Conservation (phyloP, 352 stramenopile species). For the Pythium brassicae region DNA sequence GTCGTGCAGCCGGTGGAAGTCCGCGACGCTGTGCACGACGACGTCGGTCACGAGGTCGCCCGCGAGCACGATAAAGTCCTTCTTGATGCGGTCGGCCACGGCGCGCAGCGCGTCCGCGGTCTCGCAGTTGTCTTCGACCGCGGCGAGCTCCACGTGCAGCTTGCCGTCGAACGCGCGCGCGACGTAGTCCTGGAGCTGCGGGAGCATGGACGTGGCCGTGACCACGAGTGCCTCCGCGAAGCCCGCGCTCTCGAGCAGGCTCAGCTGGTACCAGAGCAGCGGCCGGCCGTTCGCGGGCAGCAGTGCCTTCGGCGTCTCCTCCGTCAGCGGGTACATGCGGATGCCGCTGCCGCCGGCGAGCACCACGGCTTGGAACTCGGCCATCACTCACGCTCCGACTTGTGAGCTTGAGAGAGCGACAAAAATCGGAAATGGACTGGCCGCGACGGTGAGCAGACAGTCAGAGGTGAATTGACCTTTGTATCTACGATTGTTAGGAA, state of each 20-base stretch:
- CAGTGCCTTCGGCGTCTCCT: conserved; percentile 73
- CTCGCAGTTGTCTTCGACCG: conserved; percentile 69
- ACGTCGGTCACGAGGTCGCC: conserved; percentile 78
- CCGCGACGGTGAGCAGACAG: too few relatives aligned
- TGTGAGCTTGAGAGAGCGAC: too few relatives aligned
- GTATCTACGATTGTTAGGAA: too few relatives aligned
- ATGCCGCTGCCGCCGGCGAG: conserved; percentile 74
- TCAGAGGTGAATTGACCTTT: too few relatives aligned
- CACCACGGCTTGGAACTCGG: conserved; percentile 84
- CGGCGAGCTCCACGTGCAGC: conserved; percentile 69
- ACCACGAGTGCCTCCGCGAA: conserved; percentile 78
- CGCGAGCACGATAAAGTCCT: conserved; percentile 78
- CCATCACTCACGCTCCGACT: conserved; percentile 39
- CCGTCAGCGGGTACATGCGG: conserved; percentile 72
- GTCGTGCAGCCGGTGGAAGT: conserved; percentile 82
- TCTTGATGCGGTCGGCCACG: conserved; percentile 73
- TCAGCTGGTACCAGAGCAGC: conserved; percentile 80
- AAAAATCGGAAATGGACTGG: too few relatives aligned
- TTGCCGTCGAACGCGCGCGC: conserved; percentile 77
- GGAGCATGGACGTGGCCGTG: conserved; percentile 50
- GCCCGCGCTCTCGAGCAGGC: conserved; percentile 71
- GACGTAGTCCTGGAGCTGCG: conserved; percentile 72
- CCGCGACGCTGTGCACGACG: conserved; percentile 75
- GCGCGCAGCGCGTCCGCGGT: conserved; percentile 69
- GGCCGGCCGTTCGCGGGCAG: conserved; percentile 59